A percentile compares a stretch with the other conserved stretches of the same genome.
These are phyloP conservation scores for Singerocomus rubriflavus DNA, from an alignment of 1,284 basidiomycete genomes.

Conservation along the genomic window DNA sequence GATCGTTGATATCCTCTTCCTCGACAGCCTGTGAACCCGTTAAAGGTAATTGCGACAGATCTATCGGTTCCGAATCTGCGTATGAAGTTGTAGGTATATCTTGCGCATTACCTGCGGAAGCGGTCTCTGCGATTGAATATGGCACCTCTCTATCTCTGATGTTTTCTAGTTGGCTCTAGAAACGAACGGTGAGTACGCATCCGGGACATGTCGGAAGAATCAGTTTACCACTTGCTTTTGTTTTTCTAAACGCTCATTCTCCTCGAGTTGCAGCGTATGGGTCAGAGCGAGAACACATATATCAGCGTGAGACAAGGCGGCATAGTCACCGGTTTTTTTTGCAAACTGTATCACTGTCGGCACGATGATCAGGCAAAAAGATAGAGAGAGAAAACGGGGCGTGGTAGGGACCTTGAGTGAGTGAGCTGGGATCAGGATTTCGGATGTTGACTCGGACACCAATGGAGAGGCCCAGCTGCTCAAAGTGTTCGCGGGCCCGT, in stretches of 20 bases:
- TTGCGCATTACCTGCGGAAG: constrained; percentile 43
- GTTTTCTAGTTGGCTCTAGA: constrained; percentile 9
- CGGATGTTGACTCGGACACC: constrained; percentile 77
- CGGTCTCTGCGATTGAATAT: constrained; percentile 32
- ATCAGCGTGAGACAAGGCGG: constrained; percentile 91
- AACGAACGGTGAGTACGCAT: neutral
- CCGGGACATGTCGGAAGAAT: neutral
- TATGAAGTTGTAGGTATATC: neutral
- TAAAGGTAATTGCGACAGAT: constrained; percentile 1
- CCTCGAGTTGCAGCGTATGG: constrained; percentile 67
- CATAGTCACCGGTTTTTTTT: constrained; percentile 95
- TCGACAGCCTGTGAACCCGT: neutral
- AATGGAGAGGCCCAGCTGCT: constrained; percentile 67
- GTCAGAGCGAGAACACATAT: constrained; percentile 90
- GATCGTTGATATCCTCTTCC: constrained; percentile 4
- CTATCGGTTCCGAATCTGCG: constrained; percentile 1
- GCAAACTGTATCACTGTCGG: constrained; percentile 81
- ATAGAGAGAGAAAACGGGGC: constrained; percentile 2
- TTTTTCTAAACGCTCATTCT: constrained; percentile 13
- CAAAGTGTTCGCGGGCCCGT: constrained; percentile 82
- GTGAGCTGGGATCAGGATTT: constrained; percentile 67
- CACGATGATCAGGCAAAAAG: constrained; percentile 8
- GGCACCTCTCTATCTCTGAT: constrained; percentile 1
- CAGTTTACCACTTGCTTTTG: constrained; percentile 18
- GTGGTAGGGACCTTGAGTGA: constrained; percentile 71